A percentile compares a stretch with the other conserved stretches of the same genome.
Evolutionary conservation across 1,284 basidiomycete species (phyloP).

Genomic region (Malassezia psittaci): DNA sequence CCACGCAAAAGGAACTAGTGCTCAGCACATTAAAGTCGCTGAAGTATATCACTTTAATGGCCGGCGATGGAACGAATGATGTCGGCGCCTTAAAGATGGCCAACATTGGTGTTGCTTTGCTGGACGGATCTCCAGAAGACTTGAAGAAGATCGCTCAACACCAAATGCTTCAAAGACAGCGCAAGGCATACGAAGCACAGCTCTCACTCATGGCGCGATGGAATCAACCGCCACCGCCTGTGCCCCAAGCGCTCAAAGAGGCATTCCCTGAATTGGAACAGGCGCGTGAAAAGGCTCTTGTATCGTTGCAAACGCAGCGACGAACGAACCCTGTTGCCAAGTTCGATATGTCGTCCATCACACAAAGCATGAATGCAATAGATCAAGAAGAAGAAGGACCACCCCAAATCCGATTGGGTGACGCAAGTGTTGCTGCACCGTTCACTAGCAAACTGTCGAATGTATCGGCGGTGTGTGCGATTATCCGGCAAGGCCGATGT

Average conservation of each 20-base stretch:
- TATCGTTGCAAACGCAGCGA: constrained; percentile 28
- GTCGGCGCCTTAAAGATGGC: constrained; percentile 46
- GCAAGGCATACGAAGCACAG: constrained; percentile 45
- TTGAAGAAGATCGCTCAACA: constrained; percentile 44
- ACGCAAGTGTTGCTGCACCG: constrained; percentile 44
- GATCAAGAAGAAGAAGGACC: constrained; percentile 44
- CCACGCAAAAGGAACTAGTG: constrained; percentile 45
- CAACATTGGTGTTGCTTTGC: constrained; percentile 45
- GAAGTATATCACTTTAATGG: constrained; percentile 46
- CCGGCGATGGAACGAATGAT: constrained; percentile 47
- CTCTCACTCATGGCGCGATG: constrained; percentile 35
- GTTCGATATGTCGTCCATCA: constrained; percentile 41
- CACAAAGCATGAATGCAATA: constrained; percentile 32
- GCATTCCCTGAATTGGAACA: constrained; percentile 42
- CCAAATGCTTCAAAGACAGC: constrained; percentile 42
- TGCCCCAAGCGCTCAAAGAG: constrained; percentile 34
- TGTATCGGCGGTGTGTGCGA: constrained; percentile 32
- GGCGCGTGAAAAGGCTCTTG: constrained; percentile 38
- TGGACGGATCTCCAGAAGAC: constrained; percentile 45
- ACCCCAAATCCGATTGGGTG: constrained; percentile 46
- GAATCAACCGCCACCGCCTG: constrained; percentile 37
- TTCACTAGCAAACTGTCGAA: constrained; percentile 43
- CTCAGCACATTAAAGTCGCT: constrained; percentile 39
- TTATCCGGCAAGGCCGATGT: constrained; percentile 45
- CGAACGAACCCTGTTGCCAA: constrained; percentile 31